A percentile compares a stretch with the other conserved stretches of the same genome.
Evolutionary conservation across 129 eudicot genomes (phyloP).

Genomic region (Ambrosia trifida): DNA sequence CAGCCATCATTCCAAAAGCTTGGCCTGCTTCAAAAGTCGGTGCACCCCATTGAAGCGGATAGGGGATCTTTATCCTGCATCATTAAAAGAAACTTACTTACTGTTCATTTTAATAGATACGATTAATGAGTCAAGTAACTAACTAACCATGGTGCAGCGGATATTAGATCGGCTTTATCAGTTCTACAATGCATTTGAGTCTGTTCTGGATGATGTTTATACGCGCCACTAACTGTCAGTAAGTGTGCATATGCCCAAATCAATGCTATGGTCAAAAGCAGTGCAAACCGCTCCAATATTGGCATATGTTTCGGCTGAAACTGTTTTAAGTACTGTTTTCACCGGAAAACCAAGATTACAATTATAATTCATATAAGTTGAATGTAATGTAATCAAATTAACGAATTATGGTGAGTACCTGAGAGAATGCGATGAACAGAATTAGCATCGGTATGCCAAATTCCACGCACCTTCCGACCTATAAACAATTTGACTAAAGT

Average conservation of each 20-base stretch:
- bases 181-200: constrained; percentile 88
- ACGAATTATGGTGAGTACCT: constrained; percentile 43
- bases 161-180: constrained; percentile 85
- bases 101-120: neutral
- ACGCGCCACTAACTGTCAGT: constrained; percentile 94
- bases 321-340: constrained; percentile 78
- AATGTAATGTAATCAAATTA: neutral
- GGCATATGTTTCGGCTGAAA: constrained; percentile 82
- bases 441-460: constrained; percentile 92
- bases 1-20: constrained; percentile 99
- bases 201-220: constrained; percentile 80
- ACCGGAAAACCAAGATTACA: constrained; percentile 9
- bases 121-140: neutral
- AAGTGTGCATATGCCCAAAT: constrained; percentile 99
- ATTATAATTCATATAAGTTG: neutral
- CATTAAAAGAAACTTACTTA: neutral
- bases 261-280: constrained; percentile 65
- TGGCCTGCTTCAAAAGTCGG: constrained; percentile 96
- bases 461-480: constrained; percentile 96
- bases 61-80: constrained; percentile 91
- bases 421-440: constrained; percentile 80
- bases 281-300: constrained; percentile 87
- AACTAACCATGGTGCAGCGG: constrained; percentile 93
- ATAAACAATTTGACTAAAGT: constrained; percentile 24
- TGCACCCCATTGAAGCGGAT: constrained; percentile 99